Percentiles rank a stretch among this genome's conserved stretches.
These are phyloP conservation scores for Pseudogymnoascus destructans DNA, from an alignment of 2,329 filamentous ascomycete genomes.

Conservation along the genomic window DNA sequence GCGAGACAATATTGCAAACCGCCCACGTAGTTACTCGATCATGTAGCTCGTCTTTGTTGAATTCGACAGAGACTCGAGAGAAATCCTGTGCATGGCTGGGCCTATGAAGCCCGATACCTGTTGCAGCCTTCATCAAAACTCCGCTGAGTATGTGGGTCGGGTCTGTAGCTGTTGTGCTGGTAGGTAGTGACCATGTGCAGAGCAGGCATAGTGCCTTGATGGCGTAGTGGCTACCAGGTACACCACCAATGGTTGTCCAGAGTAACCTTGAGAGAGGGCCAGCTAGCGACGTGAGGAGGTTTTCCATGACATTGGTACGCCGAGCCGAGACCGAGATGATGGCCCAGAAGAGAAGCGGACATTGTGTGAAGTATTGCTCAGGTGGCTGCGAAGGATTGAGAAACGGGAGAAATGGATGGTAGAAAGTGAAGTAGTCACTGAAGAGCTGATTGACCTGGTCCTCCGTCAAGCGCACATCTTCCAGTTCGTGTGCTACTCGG, in stretches of 20 bases:
- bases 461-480: conserved; percentile 51
- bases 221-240: conserved; percentile 66
- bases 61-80: conserved; percentile 58
- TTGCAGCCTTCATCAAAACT: conserved; percentile 78
- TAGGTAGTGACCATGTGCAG: conserved; percentile 72
- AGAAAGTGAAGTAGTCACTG: conserved; percentile 60
- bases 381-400: conserved; percentile 53
- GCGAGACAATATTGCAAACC: conserved; percentile 72
- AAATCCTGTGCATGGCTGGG: conserved; percentile 77
- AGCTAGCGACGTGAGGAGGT: conserved; percentile 52
- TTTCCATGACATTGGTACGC: conserved; percentile 47
- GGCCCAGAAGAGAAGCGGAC: conserved; percentile 75
- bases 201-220: conserved; percentile 70
- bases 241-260: conserved; percentile 65
- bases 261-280: conserved; percentile 56
- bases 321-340: conserved; percentile 64
- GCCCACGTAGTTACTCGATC: conserved; percentile 74
- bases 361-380: conserved; percentile 63
- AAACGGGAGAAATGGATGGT: conserved; percentile 68
- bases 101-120: conserved; percentile 68
- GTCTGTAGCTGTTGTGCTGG: conserved; percentile 67
- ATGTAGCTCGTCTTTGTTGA: conserved; percentile 66
- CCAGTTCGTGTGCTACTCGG: conserved; percentile 31
- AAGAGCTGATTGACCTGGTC: conserved; percentile 53
- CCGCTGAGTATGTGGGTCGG: conserved; percentile 72